Evolutionary conservation across 139 green algal species (phyloP), one percentile per base, ranked within the genome.

Genomic region (Chlorella vulgaris): DNA sequence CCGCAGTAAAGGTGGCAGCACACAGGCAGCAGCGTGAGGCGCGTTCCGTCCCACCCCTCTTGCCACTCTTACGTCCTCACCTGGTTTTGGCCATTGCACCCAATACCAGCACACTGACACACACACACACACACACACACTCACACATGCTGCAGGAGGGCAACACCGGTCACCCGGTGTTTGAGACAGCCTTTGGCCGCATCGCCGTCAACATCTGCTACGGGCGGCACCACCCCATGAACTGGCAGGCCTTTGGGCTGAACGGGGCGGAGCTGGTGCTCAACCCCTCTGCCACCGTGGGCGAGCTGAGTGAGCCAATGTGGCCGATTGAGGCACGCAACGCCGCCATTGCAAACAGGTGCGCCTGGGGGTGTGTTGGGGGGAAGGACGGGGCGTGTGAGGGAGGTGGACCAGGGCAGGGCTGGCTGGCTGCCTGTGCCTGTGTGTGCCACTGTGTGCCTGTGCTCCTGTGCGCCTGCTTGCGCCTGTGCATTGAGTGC

Each of bases 161-260:
- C 29, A 77, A 79, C 80, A 84, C 80, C 0, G 90, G 90, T 13
- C 93, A 96, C 85, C 84, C 92, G 0, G 92, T 96, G 26, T 99
- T 99, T 90, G 92, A 98, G 67, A 99, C 96, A 2, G 88, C 86
- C 3, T 98, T 91, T 74, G 95, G 94, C 31, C 90, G 86, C 21
- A 96, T 99, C 67, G 96, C 83, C 8, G 85, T 99, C 84, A 99
- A 99, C 90, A 99, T 99, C 85, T 99, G 96, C 88, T 99, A 99
- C 85, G 96, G 96, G 39, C 91, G 96, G 47, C 96, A 99, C 89
- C 95, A 99, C 87, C 95, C 96, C 31, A 86, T 98, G 55, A 99
- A 99, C 87, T 99, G 96, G 96, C 89, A 62, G 90, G 94, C 74
- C 4, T 99, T 99, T 88, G 96, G 91, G 15, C 89, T 99, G 58